A percentile compares a stretch with the other conserved stretches of the same genome.
phyloP scores from a whole-genome alignment of 306 rosid species.

The Sesbania bispinosa region DNA sequence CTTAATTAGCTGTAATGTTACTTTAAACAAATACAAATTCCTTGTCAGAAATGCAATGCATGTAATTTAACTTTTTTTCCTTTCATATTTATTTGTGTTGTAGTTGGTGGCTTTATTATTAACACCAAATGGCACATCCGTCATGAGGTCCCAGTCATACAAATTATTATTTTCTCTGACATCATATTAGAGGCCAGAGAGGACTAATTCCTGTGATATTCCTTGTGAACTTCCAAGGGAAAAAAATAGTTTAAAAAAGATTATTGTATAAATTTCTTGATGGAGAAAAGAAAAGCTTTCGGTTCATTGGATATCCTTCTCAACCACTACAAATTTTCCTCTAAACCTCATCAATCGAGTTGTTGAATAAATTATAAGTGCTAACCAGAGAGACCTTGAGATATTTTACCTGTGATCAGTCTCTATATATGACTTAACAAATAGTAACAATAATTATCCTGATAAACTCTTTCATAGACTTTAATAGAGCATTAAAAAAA shows the following conservation, averaged over 20 bases:
- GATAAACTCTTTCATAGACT: not conserved
- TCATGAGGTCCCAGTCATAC: not conserved
- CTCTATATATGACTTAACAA: not conserved
- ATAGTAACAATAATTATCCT: not conserved
- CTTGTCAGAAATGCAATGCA: slow-evolving; percentile 17
- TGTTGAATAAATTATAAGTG: slow-evolving; percentile 16
- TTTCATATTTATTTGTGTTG: not conserved
- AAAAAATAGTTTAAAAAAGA: too few relatives aligned
- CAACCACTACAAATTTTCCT: slow-evolving; percentile 14
- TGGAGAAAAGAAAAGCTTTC: not conserved
- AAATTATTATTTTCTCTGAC: not conserved
- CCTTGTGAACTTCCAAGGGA: not conserved
- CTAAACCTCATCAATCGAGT: slow-evolving; percentile 12
- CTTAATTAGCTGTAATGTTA: too few relatives aligned
- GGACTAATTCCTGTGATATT: not conserved
- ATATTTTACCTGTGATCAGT: not conserved
- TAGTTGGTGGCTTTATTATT: not conserved
- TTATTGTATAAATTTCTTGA: too few relatives aligned
- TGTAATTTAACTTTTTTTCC: slow-evolving; percentile 4
- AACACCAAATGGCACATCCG: slow-evolving; percentile 9
- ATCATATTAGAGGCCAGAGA: not conserved
- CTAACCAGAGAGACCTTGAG: not conserved
- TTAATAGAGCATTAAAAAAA: not conserved
- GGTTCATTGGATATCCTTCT: slow-evolving; percentile 12
- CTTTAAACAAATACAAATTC: not conserved